Conservation (phyloP, 1,284 basidiomycete genomes). For the Pseudozyma thailandica region DNA sequence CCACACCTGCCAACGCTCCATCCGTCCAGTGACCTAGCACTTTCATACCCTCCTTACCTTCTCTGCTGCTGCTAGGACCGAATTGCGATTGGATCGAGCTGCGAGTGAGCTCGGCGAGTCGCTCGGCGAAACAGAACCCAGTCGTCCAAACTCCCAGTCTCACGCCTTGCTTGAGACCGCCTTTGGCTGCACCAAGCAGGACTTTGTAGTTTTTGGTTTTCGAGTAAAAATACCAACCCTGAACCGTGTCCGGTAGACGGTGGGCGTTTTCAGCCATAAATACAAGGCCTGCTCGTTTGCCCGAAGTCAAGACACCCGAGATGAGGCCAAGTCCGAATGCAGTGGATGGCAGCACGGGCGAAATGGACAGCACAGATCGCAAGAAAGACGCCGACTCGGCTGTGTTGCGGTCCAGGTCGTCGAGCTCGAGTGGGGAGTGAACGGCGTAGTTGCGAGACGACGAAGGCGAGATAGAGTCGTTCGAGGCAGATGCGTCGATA, state of each 20-base stretch:
- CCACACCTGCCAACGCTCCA: conserved; percentile 51
- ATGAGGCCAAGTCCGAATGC: conserved; percentile 57
- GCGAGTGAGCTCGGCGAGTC: conserved; percentile 22
- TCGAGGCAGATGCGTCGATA: background rate
- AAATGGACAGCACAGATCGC: conserved; percentile 22
- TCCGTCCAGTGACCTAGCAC: conserved; percentile 59
- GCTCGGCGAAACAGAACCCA: conserved; percentile 56
- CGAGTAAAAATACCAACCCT: conserved; percentile 68
- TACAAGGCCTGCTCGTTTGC: conserved; percentile 54
- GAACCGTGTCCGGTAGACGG: conserved; percentile 63
- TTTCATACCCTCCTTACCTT: conserved; percentile 7
- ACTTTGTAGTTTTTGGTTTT: conserved; percentile 68
- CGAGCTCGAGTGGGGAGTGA: conserved; percentile 26
- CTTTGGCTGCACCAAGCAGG: conserved; percentile 55
- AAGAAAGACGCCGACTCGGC: conserved; percentile 6
- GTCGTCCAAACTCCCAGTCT: conserved; percentile 55
- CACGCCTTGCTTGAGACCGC: conserved; percentile 50
- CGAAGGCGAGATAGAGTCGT: conserved; percentile 33
- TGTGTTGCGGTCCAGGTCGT: conserved; percentile 8
- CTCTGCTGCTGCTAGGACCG: background rate
- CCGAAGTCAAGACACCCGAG: conserved; percentile 53
- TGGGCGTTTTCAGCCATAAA: conserved; percentile 68
- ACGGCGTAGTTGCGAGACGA: conserved; percentile 15
- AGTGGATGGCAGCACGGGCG: conserved; percentile 44
- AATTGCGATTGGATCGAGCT: conserved; percentile 12